A percentile compares a stretch with the other conserved stretches of the same genome.
These are phyloP conservation scores for Penicillium tannophilum DNA, from an alignment of 495 filamentous ascomycete genomes.

Conservation along the genomic window DNA sequence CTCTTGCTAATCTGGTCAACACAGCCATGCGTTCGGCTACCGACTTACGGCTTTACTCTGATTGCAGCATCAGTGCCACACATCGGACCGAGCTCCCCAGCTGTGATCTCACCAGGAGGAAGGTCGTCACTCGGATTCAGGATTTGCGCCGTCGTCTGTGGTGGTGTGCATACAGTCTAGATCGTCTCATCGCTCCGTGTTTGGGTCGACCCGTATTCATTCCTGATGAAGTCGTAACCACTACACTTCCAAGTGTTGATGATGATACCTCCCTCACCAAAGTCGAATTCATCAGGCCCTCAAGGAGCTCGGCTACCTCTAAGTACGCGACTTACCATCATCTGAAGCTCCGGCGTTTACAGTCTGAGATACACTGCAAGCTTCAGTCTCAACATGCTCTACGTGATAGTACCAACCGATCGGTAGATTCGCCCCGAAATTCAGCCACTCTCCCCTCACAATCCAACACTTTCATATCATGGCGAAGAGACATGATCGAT, in stretches of 20 bases:
- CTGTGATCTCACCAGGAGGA: not conserved
- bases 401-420: no score
- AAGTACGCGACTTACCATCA: conserved; percentile 1
- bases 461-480: not conserved
- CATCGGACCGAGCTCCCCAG: not conserved
- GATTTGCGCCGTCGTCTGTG: conserved; percentile 8
- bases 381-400: not conserved
- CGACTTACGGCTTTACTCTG: conserved; percentile 9
- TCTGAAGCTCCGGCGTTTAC: conserved; percentile 1
- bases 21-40: conserved; percentile 3
- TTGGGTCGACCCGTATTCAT: conserved; percentile 6
- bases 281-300: not conserved
- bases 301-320: not conserved
- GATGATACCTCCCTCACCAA: not conserved
- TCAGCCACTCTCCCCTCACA: no score
- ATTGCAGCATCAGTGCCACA: not conserved
- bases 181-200: conserved; percentile 9
- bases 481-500: not conserved
- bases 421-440: not conserved
- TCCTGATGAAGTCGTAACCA: conserved; percentile 8
- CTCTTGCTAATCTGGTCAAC: conserved; percentile 1
- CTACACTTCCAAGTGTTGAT: not conserved
- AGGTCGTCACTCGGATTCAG: not conserved
- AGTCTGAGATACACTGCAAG: conserved; percentile 9
- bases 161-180: conserved; percentile 12